Evolutionary conservation across 2,329 filamentous ascomycete species (phyloP).

Genomic region (Ophiocordyceps unilateralis): DNA sequence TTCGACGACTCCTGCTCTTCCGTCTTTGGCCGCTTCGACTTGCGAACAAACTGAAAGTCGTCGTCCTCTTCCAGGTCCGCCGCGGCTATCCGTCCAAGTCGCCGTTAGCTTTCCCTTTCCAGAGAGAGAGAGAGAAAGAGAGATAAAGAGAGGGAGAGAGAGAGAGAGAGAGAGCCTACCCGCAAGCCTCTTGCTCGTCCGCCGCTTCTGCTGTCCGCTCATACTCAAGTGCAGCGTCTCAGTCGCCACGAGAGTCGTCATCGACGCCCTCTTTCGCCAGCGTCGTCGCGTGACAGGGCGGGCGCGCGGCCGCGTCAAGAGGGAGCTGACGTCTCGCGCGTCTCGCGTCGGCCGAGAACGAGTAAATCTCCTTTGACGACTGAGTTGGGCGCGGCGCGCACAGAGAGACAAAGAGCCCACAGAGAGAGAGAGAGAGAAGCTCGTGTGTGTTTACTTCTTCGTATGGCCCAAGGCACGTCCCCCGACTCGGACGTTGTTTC

Average conservation of each 20-base stretch:
- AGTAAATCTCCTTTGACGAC: background rate
- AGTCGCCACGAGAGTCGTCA: constrained; percentile 52
- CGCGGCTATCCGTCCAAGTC: constrained; percentile 12
- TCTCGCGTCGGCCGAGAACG: no score
- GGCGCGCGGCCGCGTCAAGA: no score
- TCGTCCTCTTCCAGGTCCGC: constrained; percentile 53
- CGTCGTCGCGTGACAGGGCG: no score
- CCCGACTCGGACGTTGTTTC: background rate
- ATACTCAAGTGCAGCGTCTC: constrained; percentile 52
- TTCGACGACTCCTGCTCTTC: constrained; percentile 28
- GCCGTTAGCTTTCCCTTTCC: constrained; percentile 8
- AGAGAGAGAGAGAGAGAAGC: background rate
- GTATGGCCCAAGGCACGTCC: background rate
- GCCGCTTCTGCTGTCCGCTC: constrained; percentile 44
- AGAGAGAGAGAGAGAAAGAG: no score
- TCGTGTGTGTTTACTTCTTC: constrained; percentile 5
- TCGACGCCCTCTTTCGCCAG: constrained; percentile 31
- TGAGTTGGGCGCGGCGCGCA: background rate
- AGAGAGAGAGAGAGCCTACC: constrained; percentile 23
- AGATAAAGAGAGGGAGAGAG: no score
- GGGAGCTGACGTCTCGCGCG: no score
- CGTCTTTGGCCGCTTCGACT: constrained; percentile 46
- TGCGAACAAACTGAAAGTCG: constrained; percentile 59
- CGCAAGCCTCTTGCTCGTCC: constrained; percentile 47
- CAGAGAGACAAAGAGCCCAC: background rate